These are phyloP conservation scores for Ogataea chonburiensis DNA, from an alignment of 805 yeast genomes.

Conservation along the genomic window DNA sequence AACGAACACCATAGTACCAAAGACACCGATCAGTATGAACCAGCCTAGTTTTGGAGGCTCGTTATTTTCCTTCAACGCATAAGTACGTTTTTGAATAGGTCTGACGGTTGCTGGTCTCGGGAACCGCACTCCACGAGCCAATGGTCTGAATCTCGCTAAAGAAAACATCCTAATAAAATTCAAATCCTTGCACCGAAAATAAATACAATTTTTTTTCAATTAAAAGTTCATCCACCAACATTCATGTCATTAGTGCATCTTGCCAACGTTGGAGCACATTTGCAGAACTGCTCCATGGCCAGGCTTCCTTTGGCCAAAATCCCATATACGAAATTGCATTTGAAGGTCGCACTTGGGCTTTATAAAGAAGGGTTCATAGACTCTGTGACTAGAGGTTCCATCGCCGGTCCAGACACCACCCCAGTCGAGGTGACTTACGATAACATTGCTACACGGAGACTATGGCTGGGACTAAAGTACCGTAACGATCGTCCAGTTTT, in stretches of 20 bases:
- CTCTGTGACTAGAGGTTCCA: conserved; percentile 80
- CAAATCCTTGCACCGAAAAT: conserved; percentile 6
- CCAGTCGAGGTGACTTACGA: conserved; percentile 82
- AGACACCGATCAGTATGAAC: conserved; percentile 41
- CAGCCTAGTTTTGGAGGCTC: conserved; percentile 40
- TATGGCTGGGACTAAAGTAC: conserved; percentile 92
- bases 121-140: conserved; percentile 5
- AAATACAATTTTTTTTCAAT: conserved; percentile 3
- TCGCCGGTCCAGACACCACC: conserved; percentile 74
- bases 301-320: conserved; percentile 71
- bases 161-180: conserved; percentile 6
- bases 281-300: conserved; percentile 83
- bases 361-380: conserved; percentile 90
- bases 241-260: conserved; percentile 87
- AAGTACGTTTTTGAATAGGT: conserved; percentile 7
- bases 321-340: conserved; percentile 79
- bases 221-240: conserved; percentile 7
- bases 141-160: conserved; percentile 4
- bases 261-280: conserved; percentile 81
- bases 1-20: conserved; percentile 44
- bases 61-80: conserved; percentile 21
- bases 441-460: conserved; percentile 77
- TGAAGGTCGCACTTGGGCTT: conserved; percentile 78
- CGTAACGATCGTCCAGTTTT: conserved; percentile 77
- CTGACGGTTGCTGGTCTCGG: conserved; percentile 1